These are phyloP conservation scores for Hexamita inflata DNA, from an alignment of 208 protist species.

Conservation along the genomic window DNA sequence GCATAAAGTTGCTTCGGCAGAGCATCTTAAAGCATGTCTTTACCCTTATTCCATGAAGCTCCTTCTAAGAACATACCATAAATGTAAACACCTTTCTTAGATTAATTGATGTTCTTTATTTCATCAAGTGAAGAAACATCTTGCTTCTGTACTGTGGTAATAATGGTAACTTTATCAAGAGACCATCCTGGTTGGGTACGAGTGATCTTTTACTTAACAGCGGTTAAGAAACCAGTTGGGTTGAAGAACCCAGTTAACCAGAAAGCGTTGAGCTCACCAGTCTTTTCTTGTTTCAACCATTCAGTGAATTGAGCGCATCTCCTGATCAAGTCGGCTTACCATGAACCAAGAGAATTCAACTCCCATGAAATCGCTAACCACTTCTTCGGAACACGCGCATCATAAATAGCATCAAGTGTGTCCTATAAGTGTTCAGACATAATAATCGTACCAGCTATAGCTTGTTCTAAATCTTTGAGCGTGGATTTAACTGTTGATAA, in stretches of 20 bases:
- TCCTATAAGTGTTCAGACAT: constrained; percentile 75
- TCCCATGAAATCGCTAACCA: constrained; percentile 82
- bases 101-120: constrained; percentile 52
- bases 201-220: constrained; percentile 79
- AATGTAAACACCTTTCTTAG: constrained; percentile 80
- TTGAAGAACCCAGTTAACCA: constrained; percentile 96
- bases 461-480: constrained; percentile 72
- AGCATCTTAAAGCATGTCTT: constrained; percentile 60
- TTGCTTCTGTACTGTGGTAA: constrained; percentile 73
- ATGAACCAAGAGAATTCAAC: constrained; percentile 76
- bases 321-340: constrained; percentile 76
- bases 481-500: constrained; percentile 53
- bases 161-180: constrained; percentile 77
- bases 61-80: constrained; percentile 88
- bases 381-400: constrained; percentile 67
- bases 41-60: constrained; percentile 76
- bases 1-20: constrained; percentile 73
- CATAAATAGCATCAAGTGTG: constrained; percentile 76
- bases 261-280: constrained; percentile 69
- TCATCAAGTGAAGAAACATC: constrained; percentile 48
- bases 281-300: constrained; percentile 72
- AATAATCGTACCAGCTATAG: constrained; percentile 85
- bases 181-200: constrained; percentile 66
- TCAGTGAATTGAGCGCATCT: constrained; percentile 75
- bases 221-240: constrained; percentile 85